Percentiles rank a stretch among this genome's conserved stretches.
phyloP scores from a whole-genome alignment of 176 grass and related monocot genomes.

The Avena atlantica region DNA sequence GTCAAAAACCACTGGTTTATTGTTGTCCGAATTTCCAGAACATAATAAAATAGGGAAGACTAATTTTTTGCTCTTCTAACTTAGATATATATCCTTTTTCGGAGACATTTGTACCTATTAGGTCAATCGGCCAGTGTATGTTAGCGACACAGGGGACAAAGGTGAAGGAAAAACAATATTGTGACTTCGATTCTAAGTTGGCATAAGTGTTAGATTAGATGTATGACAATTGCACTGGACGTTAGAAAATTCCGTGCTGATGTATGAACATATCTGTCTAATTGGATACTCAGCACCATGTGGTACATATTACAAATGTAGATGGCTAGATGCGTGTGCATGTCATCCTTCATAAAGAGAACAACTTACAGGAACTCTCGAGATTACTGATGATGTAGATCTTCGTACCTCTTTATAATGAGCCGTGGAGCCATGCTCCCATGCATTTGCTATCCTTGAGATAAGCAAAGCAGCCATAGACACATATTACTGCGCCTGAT shows the following conservation, averaged over 20 bases:
- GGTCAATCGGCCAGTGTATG: not conserved
- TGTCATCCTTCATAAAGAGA: too few species aligned
- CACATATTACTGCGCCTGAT: conserved; percentile 8
- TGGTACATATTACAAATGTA: not conserved
- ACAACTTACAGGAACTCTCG: not conserved
- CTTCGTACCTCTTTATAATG: conserved; percentile 21
- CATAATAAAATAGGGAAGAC: not conserved
- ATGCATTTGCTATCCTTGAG: not conserved
- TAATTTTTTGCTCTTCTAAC: not conserved
- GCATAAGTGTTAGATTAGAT: conserved; percentile 16
- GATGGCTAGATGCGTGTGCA: too few species aligned
- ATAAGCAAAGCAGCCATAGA: not conserved
- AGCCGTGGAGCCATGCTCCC: conserved; percentile 5
- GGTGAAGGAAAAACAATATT: not conserved
- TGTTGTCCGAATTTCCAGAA: not conserved
- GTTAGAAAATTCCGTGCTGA: not conserved
- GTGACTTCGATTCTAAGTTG: not conserved
- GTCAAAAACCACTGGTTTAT: not conserved
- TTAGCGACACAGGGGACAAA: not conserved
- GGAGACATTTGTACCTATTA: not conserved
- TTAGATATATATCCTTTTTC: not conserved
- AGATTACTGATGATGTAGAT: conserved; percentile 18
- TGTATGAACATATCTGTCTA: not conserved
- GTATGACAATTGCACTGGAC: not conserved
- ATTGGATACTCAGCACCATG: too few species aligned